Percentiles rank a stretch among this genome's conserved stretches.
phyloP scores from a whole-genome alignment of 2,329 filamentous ascomycete genomes.

The Xylariaceae sp. region DNA sequence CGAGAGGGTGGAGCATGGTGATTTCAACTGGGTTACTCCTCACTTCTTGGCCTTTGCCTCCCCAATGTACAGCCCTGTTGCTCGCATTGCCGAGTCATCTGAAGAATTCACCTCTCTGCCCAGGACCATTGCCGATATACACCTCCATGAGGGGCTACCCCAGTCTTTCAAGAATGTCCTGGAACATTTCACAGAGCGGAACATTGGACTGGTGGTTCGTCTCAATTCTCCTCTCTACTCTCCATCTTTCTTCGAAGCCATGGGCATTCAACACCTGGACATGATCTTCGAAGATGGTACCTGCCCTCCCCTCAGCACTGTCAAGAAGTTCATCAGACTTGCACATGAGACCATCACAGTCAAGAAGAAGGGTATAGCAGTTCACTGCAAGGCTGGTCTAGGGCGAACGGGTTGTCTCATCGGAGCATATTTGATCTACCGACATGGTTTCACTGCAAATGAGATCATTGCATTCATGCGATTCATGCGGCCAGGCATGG shows the following conservation, averaged over 20 bases:
- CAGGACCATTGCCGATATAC: slow-evolving; percentile 69
- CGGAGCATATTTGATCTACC: slow-evolving; percentile 95
- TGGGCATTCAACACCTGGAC: slow-evolving; percentile 93
- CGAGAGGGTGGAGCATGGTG: slow-evolving; percentile 94
- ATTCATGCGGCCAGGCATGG: slow-evolving; percentile 99
- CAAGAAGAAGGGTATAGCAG: slow-evolving; percentile 88
- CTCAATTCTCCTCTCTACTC: slow-evolving; percentile 96
- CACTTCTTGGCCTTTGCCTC: slow-evolving; percentile 96
- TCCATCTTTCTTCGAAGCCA: slow-evolving; percentile 91
- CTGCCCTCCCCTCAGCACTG: slow-evolving; percentile 83
- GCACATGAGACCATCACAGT: slow-evolving; percentile 92
- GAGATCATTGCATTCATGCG: slow-evolving; percentile 98
- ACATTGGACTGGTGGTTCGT: slow-evolving; percentile 90
- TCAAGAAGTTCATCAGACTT: slow-evolving; percentile 90
- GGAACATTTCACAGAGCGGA: slow-evolving; percentile 79
- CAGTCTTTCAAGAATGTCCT: slow-evolving; percentile 95
- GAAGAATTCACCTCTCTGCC: slow-evolving; percentile 74
- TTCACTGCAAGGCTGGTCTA: slow-evolving; percentile 97
- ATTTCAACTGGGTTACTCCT: slow-evolving; percentile 99
- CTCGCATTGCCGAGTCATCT: slow-evolving; percentile 68
- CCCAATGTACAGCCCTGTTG: slow-evolving; percentile 76
- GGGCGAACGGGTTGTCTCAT: slow-evolving; percentile 95
- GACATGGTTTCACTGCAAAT: slow-evolving; percentile 94
- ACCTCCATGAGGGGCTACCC: slow-evolving; percentile 68
- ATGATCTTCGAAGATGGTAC: slow-evolving; percentile 99